Evolutionary conservation across 23 red algal species (phyloP), one percentile per base, ranked within the genome.

Genomic region (Gracilaria domingensis): DNA sequence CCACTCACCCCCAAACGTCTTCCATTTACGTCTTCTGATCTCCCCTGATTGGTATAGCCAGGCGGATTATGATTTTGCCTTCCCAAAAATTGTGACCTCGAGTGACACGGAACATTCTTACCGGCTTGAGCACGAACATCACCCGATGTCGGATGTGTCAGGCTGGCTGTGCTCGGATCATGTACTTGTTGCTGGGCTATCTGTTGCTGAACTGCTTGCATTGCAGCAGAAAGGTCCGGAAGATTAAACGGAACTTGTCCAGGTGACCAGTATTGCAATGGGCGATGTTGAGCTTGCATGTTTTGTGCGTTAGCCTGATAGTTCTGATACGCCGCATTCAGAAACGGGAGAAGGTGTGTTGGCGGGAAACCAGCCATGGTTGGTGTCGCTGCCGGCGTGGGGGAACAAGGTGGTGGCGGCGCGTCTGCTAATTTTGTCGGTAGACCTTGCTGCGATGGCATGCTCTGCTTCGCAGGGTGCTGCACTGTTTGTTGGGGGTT

Each of bases 161-260:
- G 8, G 17, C 64, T 4, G 0, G 32, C 16, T 38, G 11, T 69
- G 30, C 14, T 25, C 12, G 30, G 11, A 1, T 55, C 51, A 18
- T 14, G 11, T 18, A 20, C 11, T 8, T 77, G 72, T 77, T 77
- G 72, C 42, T 77, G 72, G 13, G 72, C 72, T 13, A 42, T 42
- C 26, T 77, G 72, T 77, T 77, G 72, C 42, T 77, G 72, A 51
- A 42, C 72, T 29, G 72, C 72, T 50, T 77, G 72, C 8, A 77
- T 30, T 29, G 72, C 72, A 0, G 72, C 72, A 30, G 72, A 77
- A 29, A 77, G 38, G 2, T 77, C 72, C 42, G 30, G 45, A 30
- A 77, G 4, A 77, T 30, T 51, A 21, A 49, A 48, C 5, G 40
- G n/a, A 29, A 51, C 4, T 13, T 29, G 72, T 51, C 26, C 40